Base-by-base conservation (phyloP, 2,329 filamentous ascomycete species). In the Phialophora expanda region DNA sequence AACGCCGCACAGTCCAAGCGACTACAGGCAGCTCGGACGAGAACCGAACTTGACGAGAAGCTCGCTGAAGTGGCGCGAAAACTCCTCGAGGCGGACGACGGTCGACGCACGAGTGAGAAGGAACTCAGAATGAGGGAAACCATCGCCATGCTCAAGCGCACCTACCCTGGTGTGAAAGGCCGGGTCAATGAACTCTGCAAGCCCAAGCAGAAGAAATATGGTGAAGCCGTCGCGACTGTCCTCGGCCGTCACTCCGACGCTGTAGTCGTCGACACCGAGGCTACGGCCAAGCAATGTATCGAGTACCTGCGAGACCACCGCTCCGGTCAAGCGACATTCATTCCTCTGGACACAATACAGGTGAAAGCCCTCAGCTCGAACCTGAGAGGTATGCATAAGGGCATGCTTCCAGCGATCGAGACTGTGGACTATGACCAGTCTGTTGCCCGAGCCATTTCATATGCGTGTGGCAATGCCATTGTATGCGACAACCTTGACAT, bases 321-420 rank as follows among this genome's bases (percentile, higher is more conserved):
- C 63, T 89, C 91, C 61, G 87, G 90, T 6, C 92, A 93, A 65
- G 92, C 95, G 79, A 97, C 92, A 0, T 98, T 99, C 77, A 93
- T 98, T 69, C 95, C 95, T 0, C 84, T 99, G 20, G 95, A 99
- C 81, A 97, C 96, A 60, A 97, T 99, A 77, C 96, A 98, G 75
- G 93, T 97, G 75, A 93, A 92, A 76, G 89, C 92, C 11, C 87
- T 95, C 66, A 96, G 96, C 76, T 91, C 92, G 4, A 93, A 92
- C 66, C 83, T 99, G 70, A 97, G 97, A 79, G 92, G 93, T 30
- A 90, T 97, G 76, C 86, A 91, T 62, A 90, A 91, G 46, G 92
- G 91, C 54, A 88, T 89, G 78, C 88, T 94, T 7, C 85, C 97
- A 65, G 96, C 94, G 0, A 96, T 99, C 69, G 95, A 99, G 76